phyloP scores from a whole-genome alignment of 768 basidiomycete species.

The Calocybe indica region DNA sequence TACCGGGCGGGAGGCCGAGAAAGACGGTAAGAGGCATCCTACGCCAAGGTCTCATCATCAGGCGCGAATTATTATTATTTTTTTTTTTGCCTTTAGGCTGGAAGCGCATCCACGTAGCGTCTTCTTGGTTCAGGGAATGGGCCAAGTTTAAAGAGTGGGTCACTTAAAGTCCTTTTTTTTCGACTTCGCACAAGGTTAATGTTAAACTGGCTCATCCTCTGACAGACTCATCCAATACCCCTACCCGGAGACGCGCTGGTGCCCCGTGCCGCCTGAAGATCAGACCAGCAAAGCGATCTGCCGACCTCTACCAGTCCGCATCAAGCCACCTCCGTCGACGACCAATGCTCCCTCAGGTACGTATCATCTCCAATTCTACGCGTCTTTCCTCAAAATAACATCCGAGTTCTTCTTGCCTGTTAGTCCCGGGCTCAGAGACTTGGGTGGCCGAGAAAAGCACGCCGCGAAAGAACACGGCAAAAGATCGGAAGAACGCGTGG shows the following conservation, averaged over 20 bases:
- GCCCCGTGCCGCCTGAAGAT: slow-evolving; percentile 34
- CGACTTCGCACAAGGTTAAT: not conserved
- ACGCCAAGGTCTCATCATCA: not conserved
- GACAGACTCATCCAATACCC: slow-evolving; percentile 24
- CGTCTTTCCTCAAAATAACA: not conserved
- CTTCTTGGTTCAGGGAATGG: slow-evolving; percentile 37
- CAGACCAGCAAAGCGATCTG: slow-evolving; percentile 38
- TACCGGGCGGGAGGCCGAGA: slow-evolving; percentile 37
- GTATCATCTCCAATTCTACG: not conserved
- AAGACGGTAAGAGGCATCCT: slow-evolving; percentile 33
- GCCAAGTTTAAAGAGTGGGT: slow-evolving; percentile 25
- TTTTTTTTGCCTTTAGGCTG: slow-evolving; percentile 30
- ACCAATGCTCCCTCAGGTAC: slow-evolving; percentile 17
- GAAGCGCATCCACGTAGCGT: slow-evolving; percentile 39
- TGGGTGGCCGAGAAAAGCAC: slow-evolving; percentile 7
- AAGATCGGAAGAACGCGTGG: slow-evolving; percentile 14
- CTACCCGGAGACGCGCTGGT: slow-evolving; percentile 37
- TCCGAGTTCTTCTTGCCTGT: slow-evolving; percentile 24
- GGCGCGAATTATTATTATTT: not conserved
- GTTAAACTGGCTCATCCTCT: not conserved
- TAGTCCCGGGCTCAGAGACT: slow-evolving; percentile 24
- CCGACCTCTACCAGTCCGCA: slow-evolving; percentile 31
- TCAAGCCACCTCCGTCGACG: slow-evolving; percentile 25
- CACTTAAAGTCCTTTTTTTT: not conserved
- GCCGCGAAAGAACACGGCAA: slow-evolving; percentile 3